Evolutionary conservation across 768 basidiomycete genomes (phyloP).

Genomic region (Panellus pusillus): DNA sequence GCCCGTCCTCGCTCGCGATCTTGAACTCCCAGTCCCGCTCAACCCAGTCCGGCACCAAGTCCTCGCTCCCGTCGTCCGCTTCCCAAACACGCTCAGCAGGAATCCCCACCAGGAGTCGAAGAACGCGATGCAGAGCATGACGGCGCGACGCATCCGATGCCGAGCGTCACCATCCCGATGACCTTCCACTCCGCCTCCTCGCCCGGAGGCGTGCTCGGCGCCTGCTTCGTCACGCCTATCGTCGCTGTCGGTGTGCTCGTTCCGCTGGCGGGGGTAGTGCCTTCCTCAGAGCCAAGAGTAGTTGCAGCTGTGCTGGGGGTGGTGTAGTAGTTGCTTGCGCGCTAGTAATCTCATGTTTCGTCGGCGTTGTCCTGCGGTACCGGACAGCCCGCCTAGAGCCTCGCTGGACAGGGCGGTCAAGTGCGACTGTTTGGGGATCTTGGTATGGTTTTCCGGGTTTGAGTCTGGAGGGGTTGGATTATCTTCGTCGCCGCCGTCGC

Average conservation of each 20-base stretch:
- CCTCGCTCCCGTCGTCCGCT: conserved; percentile 46
- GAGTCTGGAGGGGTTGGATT: conserved; percentile 7
- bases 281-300: background rate
- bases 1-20: conserved; percentile 45
- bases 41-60: conserved; percentile 65
- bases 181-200: conserved; percentile 65
- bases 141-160: conserved; percentile 56
- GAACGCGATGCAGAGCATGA: conserved; percentile 60
- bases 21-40: conserved; percentile 59
- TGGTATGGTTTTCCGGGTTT: conserved; percentile 1
- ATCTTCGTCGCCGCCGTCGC: conserved; percentile 9
- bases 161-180: conserved; percentile 65
- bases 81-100: conserved; percentile 48
- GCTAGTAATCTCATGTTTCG: background rate
- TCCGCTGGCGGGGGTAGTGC: background rate
- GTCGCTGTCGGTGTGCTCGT: conserved; percentile 11
- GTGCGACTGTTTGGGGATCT: conserved; percentile 5
- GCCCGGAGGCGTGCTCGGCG: conserved; percentile 35
- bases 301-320: conserved; percentile 1
- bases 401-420: background rate
- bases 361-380: background rate
- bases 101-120: conserved; percentile 74
- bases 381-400: conserved; percentile 8
- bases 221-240: conserved; percentile 15
- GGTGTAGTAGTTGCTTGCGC: background rate